A percentile compares a stretch with the other conserved stretches of the same genome.
These are phyloP conservation scores for Arachnopeziza araneosa DNA, from an alignment of 2,329 filamentous ascomycete genomes.

Conservation along the genomic window DNA sequence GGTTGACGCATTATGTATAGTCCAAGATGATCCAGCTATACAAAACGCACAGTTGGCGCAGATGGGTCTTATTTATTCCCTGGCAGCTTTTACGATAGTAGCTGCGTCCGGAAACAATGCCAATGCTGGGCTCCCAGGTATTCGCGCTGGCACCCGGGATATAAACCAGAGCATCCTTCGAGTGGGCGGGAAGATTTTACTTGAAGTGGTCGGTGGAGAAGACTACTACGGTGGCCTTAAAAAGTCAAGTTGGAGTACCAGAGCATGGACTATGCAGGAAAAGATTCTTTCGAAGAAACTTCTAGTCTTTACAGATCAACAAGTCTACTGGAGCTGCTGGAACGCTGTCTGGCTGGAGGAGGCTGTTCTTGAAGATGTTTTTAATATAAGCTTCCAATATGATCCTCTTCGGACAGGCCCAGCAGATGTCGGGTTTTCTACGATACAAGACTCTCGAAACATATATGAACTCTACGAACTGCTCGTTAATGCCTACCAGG, in stretches of 20 bases:
- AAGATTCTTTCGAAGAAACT: slow-evolving; percentile 1
- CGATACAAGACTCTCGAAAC: not conserved
- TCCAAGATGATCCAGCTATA: too few relatives aligned
- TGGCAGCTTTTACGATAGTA: not conserved
- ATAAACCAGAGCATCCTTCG: not conserved
- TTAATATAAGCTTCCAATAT: not conserved
- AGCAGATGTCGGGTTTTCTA: not conserved
- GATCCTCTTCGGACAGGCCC: not conserved
- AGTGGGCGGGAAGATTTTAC: not conserved
- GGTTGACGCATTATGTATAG: too few relatives aligned
- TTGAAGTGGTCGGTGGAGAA: not conserved
- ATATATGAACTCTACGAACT: not conserved
- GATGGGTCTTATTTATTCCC: slow-evolving; percentile 9
- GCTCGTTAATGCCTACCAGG: not conserved
- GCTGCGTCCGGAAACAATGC: not conserved
- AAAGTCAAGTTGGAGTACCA: not conserved
- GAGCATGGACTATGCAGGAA: slow-evolving; percentile 2
- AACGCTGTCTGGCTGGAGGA: not conserved
- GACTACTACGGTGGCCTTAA: not conserved
- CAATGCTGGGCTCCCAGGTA: not conserved
- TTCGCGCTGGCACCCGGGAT: not conserved
- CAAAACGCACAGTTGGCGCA: slow-evolving; percentile 6
- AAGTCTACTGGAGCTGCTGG: not conserved
- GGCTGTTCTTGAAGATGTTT: not conserved
- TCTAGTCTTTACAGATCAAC: not conserved